A percentile compares a stretch with the other conserved stretches of the same genome.
Evolutionary conservation across 371 early-diverging fungal species (phyloP).

Genomic region (Mortierella sp.): DNA sequence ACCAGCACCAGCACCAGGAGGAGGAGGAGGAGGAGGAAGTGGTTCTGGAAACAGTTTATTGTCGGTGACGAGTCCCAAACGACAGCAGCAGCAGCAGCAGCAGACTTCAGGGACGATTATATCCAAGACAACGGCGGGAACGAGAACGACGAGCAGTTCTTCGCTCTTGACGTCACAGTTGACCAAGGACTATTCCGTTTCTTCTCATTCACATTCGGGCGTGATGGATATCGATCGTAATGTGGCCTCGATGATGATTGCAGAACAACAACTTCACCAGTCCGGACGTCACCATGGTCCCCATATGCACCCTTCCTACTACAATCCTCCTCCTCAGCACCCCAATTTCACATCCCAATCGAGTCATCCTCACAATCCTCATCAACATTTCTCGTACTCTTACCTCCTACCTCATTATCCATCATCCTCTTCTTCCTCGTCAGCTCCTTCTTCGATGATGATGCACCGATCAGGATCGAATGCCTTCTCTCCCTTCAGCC

Average conservation of each 20-base stretch:
- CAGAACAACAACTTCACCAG: constrained; percentile 9
- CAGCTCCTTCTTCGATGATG: neutral
- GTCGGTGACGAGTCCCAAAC: neutral
- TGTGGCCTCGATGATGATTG: constrained; percentile 27
- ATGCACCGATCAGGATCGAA: neutral
- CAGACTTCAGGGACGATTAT: neutral
- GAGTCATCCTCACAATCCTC: neutral
- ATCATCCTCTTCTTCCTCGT: neutral
- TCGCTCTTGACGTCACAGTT: neutral
- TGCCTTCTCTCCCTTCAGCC: neutral
- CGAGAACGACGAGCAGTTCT: neutral
- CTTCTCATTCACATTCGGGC: neutral
- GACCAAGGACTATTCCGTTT: neutral
- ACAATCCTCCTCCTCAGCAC: neutral
- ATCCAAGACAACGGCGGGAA: neutral
- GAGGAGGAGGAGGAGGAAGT: too few relatives aligned
- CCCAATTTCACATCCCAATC: neutral
- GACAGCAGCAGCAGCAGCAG: neutral
- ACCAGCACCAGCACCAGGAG: too few relatives aligned
- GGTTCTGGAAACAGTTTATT: neutral
- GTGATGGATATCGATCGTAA: constrained; percentile 20
- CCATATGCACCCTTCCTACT: neutral
- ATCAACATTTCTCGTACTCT: neutral
- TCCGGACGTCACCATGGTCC: constrained; percentile 9
- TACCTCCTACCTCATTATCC: neutral